phyloP scores from a whole-genome alignment of 1,139 yeast genomes.

The Geotrichum aggregatum region DNA sequence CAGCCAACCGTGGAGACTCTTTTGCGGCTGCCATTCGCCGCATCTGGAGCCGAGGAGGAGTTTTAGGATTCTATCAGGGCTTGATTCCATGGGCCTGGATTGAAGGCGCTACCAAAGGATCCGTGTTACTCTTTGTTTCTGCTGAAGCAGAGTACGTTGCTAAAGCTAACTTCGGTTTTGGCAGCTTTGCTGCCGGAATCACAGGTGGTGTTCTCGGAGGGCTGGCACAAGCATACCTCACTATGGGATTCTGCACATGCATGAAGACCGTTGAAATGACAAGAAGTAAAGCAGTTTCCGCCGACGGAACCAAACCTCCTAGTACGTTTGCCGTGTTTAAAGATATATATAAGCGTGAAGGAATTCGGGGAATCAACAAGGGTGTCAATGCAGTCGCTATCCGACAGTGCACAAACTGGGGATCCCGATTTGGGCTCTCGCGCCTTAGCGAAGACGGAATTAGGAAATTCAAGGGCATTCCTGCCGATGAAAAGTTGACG shows the following conservation, averaged over 20 bases:
- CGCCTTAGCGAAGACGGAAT: slow-evolving; percentile 87
- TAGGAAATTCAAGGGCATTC: slow-evolving; percentile 58
- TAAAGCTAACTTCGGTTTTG: slow-evolving; percentile 55
- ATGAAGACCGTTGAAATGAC: slow-evolving; percentile 98
- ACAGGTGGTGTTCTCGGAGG: slow-evolving; percentile 96
- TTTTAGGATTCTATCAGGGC: slow-evolving; percentile 90
- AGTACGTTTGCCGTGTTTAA: slow-evolving; percentile 80
- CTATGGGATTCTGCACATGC: slow-evolving; percentile 97
- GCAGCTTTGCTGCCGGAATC: slow-evolving; percentile 79
- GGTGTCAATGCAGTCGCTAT: slow-evolving; percentile 98
- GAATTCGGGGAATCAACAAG: slow-evolving; percentile 88
- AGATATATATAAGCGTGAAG: slow-evolving; percentile 79
- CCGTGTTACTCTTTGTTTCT: slow-evolving; percentile 88
- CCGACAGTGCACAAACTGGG: slow-evolving; percentile 99
- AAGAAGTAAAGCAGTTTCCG: slow-evolving; percentile 57
- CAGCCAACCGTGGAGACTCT: slow-evolving; percentile 78
- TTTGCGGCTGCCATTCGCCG: slow-evolving; percentile 63
- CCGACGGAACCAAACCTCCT: slow-evolving; percentile 46
- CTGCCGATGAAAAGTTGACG: slow-evolving; percentile 52
- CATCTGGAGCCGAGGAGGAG: slow-evolving; percentile 92
- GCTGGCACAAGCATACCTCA: slow-evolving; percentile 88
- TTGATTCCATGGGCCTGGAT: slow-evolving; percentile 99
- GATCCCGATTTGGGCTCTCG: slow-evolving; percentile 89
- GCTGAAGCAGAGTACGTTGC: slow-evolving; percentile 85
- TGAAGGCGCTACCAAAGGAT: slow-evolving; percentile 98